These are phyloP conservation scores for Trametes sanguinea DNA, from an alignment of 768 basidiomycete species.

Conservation along the genomic window DNA sequence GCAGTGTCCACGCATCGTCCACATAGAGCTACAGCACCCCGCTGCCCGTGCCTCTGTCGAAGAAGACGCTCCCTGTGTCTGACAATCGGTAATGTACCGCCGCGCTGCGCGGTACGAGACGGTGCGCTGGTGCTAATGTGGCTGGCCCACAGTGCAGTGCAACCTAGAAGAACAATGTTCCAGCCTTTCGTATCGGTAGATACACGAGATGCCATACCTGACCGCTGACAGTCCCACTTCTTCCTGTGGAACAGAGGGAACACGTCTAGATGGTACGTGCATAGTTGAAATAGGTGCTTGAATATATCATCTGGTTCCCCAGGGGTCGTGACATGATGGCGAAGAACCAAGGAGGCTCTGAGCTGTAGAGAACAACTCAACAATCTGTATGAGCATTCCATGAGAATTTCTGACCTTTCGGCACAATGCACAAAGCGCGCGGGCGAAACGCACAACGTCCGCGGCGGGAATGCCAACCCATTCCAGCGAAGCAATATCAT, in stretches of 20 bases:
- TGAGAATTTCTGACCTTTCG: constrained; percentile 43
- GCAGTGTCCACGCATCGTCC: not conserved
- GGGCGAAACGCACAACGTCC: constrained; percentile 57
- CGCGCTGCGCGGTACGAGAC: constrained; percentile 49
- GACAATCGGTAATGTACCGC: constrained; percentile 74
- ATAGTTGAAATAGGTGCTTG: constrained; percentile 58
- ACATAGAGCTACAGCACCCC: constrained; percentile 51
- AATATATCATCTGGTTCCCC: constrained; percentile 66
- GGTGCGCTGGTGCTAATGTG: constrained; percentile 34
- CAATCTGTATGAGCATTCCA: not conserved
- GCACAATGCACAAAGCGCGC: constrained; percentile 61
- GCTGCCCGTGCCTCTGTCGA: constrained; percentile 69
- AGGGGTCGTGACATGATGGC: constrained; percentile 57
- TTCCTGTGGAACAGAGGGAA: constrained; percentile 68
- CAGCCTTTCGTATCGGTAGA: not conserved
- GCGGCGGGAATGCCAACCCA: constrained; percentile 64
- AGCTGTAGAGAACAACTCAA: constrained; percentile 36
- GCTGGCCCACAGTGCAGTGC: constrained; percentile 61
- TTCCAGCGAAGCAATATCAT: constrained; percentile 66
- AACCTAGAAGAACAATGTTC: constrained; percentile 41
- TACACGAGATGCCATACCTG: constrained; percentile 48
- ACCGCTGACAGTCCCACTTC: constrained; percentile 77
- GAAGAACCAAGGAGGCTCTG: constrained; percentile 56
- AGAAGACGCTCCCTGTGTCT: constrained; percentile 66
- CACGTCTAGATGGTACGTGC: constrained; percentile 72